Percentiles rank a stretch among this genome's conserved stretches.
These are phyloP conservation scores for Stephania japonica DNA, from an alignment of 164 flowering plant genomes.

Conservation along the genomic window DNA sequence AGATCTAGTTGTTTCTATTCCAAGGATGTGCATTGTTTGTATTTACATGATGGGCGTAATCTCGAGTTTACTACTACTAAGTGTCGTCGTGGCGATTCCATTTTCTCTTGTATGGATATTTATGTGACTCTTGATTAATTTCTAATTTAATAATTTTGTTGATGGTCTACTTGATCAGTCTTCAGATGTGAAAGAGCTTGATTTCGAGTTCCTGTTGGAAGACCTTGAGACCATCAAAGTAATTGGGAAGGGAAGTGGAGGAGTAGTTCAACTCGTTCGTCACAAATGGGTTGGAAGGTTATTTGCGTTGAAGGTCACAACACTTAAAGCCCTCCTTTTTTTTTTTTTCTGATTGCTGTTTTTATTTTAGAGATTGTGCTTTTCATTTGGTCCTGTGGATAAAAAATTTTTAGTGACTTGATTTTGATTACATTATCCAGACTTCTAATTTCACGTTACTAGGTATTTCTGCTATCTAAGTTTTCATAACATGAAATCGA, in stretches of 20 bases:
- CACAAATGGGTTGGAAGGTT: conserved; percentile 85
- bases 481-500: not conserved
- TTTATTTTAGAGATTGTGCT: no score
- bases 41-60: not conserved
- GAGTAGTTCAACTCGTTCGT: conserved; percentile 96
- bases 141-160: conserved; percentile 8
- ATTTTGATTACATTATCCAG: not conserved
- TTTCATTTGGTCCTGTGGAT: no score
- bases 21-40: not conserved
- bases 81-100: not conserved
- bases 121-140: not conserved
- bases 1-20: not conserved
- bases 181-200: conserved; percentile 64
- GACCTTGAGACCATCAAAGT: conserved; percentile 96
- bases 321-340: not conserved
- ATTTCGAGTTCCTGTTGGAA: conserved; percentile 67
- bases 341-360: not conserved
- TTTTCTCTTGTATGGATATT: not conserved
- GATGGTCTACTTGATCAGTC: conserved; percentile 34
- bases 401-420: no score
- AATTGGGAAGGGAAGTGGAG: conserved; percentile 98
- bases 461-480: not conserved
- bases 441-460: no score
- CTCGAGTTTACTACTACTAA: not conserved
- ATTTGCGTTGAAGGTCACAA: conserved; percentile 44